Base-by-base conservation (phyloP, 2,329 filamentous ascomycete species). In the Thyridium curvatum region DNA sequence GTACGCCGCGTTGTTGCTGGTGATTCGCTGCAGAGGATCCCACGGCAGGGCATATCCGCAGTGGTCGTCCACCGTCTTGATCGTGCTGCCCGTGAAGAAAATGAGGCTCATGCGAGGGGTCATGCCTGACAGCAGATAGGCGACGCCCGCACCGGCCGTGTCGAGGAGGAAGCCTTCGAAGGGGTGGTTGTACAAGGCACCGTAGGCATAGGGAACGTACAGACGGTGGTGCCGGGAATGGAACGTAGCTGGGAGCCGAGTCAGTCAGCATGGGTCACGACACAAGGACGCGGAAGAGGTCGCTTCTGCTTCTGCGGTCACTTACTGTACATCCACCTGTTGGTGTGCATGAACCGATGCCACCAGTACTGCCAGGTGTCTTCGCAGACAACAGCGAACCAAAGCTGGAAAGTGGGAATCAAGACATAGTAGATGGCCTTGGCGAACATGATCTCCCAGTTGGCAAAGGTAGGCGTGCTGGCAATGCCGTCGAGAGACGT, bases 331-430 rank as follows among this genome's bases (percentile, higher is more conserved):
- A 98, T 75, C 86, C 87, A 97, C 62, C 86, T 90, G 69, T 97
- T 96, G 69, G 93, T 74, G 65, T 98, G 93, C 93, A 98, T 98
- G 41, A 84, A 77, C 30, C 93, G 87, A 64, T 98, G 93, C 53
- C 91, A 74, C 65, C 96, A 95, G 67, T 98, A 98, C 60, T 98
- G 91, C 93, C 93, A 98, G 33, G 89, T 93, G 64, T 98, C 93
- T 50, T 97, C 77, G 48, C 94, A 71, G 47, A 78, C 66, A 43
- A 91, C 75, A 17, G 82, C 93, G 36, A 86, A 54, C 41, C 77
- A 65, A 56, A 95, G 86, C 60, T 97, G 91, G 35, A 91, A 40
- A 3, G 68, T 73, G 1, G 93, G 93, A 45, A 97, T 73, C 30
- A 82, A 58, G 45, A 80, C 65, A 72, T 86, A 84, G 68, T 97